phyloP scores from a whole-genome alignment of 164 flowering plant genomes.

The Piper longum region DNA sequence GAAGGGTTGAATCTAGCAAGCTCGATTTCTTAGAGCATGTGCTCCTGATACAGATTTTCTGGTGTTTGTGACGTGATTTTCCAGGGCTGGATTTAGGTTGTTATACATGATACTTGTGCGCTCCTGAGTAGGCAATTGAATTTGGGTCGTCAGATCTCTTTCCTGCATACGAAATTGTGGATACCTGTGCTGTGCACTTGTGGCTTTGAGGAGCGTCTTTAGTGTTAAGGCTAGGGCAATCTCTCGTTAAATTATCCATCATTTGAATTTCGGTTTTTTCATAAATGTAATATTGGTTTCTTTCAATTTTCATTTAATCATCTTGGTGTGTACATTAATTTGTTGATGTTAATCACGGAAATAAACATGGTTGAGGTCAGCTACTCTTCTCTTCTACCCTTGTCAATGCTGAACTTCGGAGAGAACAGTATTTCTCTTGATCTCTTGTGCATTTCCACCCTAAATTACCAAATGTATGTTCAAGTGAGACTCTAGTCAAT shows the following conservation, averaged over 20 bases:
- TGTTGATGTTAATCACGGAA: too few species aligned
- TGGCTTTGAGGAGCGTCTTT: neutral
- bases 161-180: neutral
- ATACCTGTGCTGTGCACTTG: neutral
- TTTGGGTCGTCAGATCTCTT: neutral
- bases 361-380: too few species aligned
- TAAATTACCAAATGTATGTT: too few species aligned
- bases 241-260: neutral
- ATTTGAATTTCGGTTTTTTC: too few species aligned
- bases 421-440: too few species aligned
- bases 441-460: too few species aligned
- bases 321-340: too few species aligned
- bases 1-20: neutral
- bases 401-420: too few species aligned
- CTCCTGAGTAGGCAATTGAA: neutral
- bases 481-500: too few species aligned
- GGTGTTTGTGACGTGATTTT: neutral
- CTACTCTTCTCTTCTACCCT: too few species aligned
- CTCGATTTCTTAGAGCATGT: neutral
- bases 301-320: conserved; percentile 19
- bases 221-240: neutral
- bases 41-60: neutral
- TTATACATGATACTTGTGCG: neutral
- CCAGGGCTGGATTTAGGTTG: neutral
- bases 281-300: conserved; percentile 21